These are phyloP conservation scores for Aspergillus fumigatiaffinis DNA, from an alignment of 2,329 filamentous ascomycete genomes.

Conservation along the genomic window DNA sequence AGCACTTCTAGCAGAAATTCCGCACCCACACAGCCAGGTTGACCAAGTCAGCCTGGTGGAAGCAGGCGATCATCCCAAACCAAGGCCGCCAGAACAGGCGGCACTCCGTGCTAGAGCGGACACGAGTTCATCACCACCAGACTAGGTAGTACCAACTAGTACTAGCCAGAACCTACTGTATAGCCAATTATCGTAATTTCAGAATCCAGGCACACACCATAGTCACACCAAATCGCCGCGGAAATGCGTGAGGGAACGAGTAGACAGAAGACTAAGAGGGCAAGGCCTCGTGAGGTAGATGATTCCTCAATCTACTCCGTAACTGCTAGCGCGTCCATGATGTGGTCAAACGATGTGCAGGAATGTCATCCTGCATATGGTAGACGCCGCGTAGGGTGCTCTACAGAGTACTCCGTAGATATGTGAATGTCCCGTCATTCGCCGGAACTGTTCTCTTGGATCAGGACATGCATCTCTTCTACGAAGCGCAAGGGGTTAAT, in stretches of 20 bases:
- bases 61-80: constrained; percentile 4
- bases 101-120: constrained; percentile 7
- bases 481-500: neutral
- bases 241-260: neutral
- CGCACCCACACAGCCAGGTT: constrained; percentile 5
- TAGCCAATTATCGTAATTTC: constrained; percentile 16
- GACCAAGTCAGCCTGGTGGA: neutral
- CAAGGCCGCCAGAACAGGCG: constrained; percentile 10
- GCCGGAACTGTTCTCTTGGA: too few relatives aligned
- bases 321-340: too few relatives aligned
- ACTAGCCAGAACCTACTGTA: constrained; percentile 11
- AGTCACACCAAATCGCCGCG: neutral
- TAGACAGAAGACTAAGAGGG: neutral
- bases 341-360: constrained; percentile 12
- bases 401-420: too few relatives aligned
- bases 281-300: neutral
- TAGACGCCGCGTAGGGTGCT: too few relatives aligned
- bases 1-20: neutral
- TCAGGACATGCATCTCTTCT: too few relatives aligned
- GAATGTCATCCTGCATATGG: neutral
- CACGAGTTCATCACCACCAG: constrained; percentile 9
- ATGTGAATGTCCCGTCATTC: too few relatives aligned
- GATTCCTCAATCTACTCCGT: too few relatives aligned
- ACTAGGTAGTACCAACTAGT: constrained; percentile 15
- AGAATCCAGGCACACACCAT: neutral